phyloP scores from a whole-genome alignment of 441 rosid genomes.

The Pelargonium cotyledonis region DNA sequence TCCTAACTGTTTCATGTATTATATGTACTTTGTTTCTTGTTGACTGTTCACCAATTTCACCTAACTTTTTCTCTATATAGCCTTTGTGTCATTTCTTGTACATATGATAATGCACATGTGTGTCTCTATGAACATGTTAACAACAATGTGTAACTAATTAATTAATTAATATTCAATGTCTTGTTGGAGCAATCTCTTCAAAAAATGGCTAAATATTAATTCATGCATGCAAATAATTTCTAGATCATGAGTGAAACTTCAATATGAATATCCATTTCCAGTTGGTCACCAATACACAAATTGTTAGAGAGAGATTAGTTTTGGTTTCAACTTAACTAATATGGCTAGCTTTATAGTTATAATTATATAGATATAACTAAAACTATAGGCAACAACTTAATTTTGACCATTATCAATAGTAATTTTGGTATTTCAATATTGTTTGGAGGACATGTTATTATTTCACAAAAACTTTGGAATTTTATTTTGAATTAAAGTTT shows the following conservation, averaged over 20 bases:
- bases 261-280: neutral
- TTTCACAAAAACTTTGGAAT: too few relatives aligned
- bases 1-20: neutral
- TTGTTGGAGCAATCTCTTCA: neutral
- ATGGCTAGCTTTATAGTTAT: too few relatives aligned
- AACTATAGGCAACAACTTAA: too few relatives aligned
- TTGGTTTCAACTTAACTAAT: too few relatives aligned
- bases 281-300: neutral
- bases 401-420: too few relatives aligned
- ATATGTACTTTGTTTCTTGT: neutral
- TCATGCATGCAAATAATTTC: too few relatives aligned
- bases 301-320: too few relatives aligned
- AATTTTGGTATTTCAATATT: too few relatives aligned
- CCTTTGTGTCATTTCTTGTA: slow-evolving; percentile 5
- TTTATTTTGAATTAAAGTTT: too few relatives aligned
- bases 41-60: slow-evolving; percentile 6
- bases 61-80: neutral
- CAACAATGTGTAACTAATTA: neutral
- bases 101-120: neutral
- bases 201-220: neutral
- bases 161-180: neutral
- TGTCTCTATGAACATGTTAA: neutral
- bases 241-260: neutral
- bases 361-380: too few relatives aligned
- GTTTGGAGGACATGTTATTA: too few relatives aligned